Conservation (phyloP, 2,329 filamentous ascomycete species). For the Ceratocystis colombiana region DNA sequence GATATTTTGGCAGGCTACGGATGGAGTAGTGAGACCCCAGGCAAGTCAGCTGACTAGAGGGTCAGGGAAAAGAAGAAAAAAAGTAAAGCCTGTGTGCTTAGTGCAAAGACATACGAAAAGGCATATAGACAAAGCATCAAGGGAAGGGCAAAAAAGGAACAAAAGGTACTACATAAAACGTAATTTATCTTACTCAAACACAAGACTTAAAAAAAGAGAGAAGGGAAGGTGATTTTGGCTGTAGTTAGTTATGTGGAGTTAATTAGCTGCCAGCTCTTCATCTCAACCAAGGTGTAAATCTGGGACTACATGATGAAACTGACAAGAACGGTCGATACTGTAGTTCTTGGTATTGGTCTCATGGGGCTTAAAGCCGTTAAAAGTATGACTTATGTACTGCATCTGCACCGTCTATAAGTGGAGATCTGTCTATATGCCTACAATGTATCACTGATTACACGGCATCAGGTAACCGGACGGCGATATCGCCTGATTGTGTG, state of each 20-base stretch:
- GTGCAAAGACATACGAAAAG: not conserved
- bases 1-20: slow-evolving; percentile 38
- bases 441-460: slow-evolving; percentile 41
- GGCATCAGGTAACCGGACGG: slow-evolving; percentile 84
- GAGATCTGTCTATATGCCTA: slow-evolving; percentile 2
- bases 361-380: slow-evolving; percentile 3
- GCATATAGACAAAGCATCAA: slow-evolving; percentile 2
- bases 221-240: not conserved
- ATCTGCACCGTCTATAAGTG: not conserved
- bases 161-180: not conserved
- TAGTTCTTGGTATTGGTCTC: not conserved
- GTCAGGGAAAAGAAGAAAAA: slow-evolving; percentile 28
- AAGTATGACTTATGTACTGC: slow-evolving; percentile 14
- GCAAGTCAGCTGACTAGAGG: slow-evolving; percentile 3
- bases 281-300: not conserved
- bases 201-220: not conserved
- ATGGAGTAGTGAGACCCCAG: slow-evolving; percentile 29
- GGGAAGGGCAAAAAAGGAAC: not conserved
- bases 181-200: not conserved
- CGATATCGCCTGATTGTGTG: slow-evolving; percentile 94
- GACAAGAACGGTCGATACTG: not conserved
- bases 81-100: slow-evolving; percentile 15
- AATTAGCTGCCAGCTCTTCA: not conserved
- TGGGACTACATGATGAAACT: not conserved
- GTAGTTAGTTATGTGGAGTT: not conserved